Base-by-base conservation (phyloP, 2,329 filamentous ascomycete species). In the Lasiodiplodia theobromae region DNA sequence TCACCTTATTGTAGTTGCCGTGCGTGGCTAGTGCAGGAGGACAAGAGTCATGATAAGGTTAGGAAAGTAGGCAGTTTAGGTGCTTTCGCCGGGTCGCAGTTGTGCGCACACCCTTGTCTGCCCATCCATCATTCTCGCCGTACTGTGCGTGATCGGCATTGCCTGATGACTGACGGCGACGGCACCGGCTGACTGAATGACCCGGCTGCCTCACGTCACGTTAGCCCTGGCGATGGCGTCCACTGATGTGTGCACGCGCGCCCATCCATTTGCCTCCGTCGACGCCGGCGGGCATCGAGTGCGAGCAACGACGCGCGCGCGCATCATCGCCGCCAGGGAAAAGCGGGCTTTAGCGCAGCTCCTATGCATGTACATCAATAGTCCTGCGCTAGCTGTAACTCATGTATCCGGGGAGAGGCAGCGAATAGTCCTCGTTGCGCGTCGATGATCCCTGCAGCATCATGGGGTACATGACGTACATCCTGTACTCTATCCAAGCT, bases 381-480 rank as follows among this genome's bases (percentile, higher is more conserved):
- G 44, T 18, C 44, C 44, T 21, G 44, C 44, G 44, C n/a, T 47
- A 21, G 44, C 44, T 47, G 44, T n/a, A 47, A 21, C 44, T 47
- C 44, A n/a, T 18, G 44, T 47, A 47, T 47, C 44, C 21, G 44
- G 44, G 3, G 21, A 21, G n/a, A 11, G 14, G 18, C 44, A 21
- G 18, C 40, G 16, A 47, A 18, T 18, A 47, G 44, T 47, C 44
- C 44, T 47, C 40, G 58, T 63, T n/a, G 44, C 34, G 44, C 58
- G 28, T 51, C 58, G 58, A 12, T 23, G 40, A 63, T 63, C 58
- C 58, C 58, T 49, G 58, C 21, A 14, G 18, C 44, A 21, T 8
- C 40, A 49, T 49, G 23, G 31, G 40, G 38, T 62, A 51, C 38
- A 63, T 63, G 58, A 63, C 44, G 58, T 63, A 47, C 49, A 28